Evolutionary conservation across 805 yeast species (phyloP), one percentile per base, ranked within the genome.

Genomic region (Ogataea corticis): DNA sequence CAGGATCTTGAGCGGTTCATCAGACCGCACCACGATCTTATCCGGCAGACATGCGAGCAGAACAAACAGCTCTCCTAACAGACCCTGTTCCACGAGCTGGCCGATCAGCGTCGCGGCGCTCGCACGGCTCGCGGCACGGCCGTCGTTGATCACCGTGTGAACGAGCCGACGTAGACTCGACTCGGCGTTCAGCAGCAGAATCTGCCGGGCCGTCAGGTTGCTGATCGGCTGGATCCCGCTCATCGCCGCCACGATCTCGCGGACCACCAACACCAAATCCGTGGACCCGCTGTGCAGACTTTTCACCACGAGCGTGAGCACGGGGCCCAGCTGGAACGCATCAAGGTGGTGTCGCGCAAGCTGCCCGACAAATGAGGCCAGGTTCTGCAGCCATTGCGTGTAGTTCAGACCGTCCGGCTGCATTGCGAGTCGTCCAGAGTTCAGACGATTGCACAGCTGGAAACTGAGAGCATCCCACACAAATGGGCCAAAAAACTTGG

Each of bases 401-500:
- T 87, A 91, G 55, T 82, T 80, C 45, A 92, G 67, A 7, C 97
- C 97, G 66, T 90, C 91, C 2, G 65, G 71, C 63, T 88, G 96
- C 27, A 83, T 69, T 17, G 83, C 75, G 0, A 77, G 66, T 62
- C 96, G 73, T n/a, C 83, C 84, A 0, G 81, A 64, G 1, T 91
- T 80, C 17, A 92, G 70, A 52, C 94, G 78, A 58, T 80, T 75
- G 57, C 91, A 69, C 3, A 91, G 65, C 1, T 85, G 89, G 56
- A 80, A 82, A 4, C 91, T 83, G 25, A 92, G 65, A 2, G 82
- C 86, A 62, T 92, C 98, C 90, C 96, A 89, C 0, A 90, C 89
- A 56, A 85, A 83, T 4, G 69, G 75, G 41, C 83, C 84, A 61
- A 89, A 88, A 58, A 79, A 84, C 33, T 80, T 70, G 0, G 96